A percentile compares a stretch with the other conserved stretches of the same genome.
phyloP scores from a whole-genome alignment of 2,329 filamentous ascomycete species.

The Sporothrix variecibatus region DNA sequence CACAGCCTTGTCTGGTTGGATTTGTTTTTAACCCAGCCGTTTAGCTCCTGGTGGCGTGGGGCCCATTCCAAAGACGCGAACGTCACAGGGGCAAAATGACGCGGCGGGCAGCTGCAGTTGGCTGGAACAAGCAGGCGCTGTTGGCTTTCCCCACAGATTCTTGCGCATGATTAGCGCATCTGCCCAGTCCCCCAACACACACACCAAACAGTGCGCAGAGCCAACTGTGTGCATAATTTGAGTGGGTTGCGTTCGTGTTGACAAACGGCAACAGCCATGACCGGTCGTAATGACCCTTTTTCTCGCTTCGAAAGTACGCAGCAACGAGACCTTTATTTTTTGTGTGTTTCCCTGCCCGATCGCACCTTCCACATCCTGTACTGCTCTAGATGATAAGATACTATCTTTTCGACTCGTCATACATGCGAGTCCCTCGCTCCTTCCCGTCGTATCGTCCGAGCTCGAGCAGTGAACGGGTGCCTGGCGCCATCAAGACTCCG shows the following conservation, averaged over 20 bases:
- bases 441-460: background rate
- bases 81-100: conserved; percentile 17
- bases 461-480: background rate
- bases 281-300: background rate
- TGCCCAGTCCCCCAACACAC: background rate
- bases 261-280: background rate
- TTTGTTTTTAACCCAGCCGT: background rate
- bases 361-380: background rate
- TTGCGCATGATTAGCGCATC: conserved; percentile 15
- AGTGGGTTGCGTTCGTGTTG: background rate
- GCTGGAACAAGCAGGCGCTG: background rate
- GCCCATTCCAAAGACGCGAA: conserved; percentile 9
- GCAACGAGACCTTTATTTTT: background rate
- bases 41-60: conserved; percentile 13
- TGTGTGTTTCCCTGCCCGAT: background rate
- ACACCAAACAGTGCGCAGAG: background rate
- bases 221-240: background rate
- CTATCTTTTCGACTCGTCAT: background rate
- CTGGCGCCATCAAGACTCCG: conserved; percentile 5
- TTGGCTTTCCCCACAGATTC: conserved; percentile 12
- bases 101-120: background rate
- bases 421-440: background rate
- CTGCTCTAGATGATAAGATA: background rate
- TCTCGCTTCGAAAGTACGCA: background rate
- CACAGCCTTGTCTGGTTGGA: conserved; percentile 1